Base-by-base conservation (phyloP, 2,329 filamentous ascomycete species). In the Aspergillus arachidicola region DNA sequence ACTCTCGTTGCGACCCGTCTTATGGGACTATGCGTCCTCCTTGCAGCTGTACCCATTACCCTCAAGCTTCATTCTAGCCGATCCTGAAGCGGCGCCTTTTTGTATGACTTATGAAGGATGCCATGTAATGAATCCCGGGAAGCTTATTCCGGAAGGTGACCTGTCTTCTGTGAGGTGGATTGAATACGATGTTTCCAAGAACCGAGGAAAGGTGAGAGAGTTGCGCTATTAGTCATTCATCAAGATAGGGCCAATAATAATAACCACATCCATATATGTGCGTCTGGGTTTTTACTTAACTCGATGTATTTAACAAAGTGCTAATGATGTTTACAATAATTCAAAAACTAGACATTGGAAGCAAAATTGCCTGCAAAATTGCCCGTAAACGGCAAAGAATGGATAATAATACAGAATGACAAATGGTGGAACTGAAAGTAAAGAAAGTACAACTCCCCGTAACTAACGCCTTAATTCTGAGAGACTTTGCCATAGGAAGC, bases 101-200 rank as follows among this genome's bases (percentile, higher is more conserved):
- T 91, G 90, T 59, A 83, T 97, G 67, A 96, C 92, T 16, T 98
- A 98, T 73, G 94, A 97, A 78, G 94, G 94, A 0, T 98, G 95
- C 73, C 92, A 95, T 80, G 94, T 97, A 38, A 89, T 99, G 86
- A 99, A 99, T 75, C 94, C 95, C 0, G 93, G 93, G 6, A 84
- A 86, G 56, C 78, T 99, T 57, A 84, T 96, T 28, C 88, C 92
- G 0, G 82, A 86, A 0, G 90, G 89, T 0, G 84, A 89, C 59
- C 86, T 87, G 66, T 88, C 89, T 4, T 86, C 89, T 7, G 91
- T 88, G 6, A 85, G 89, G 66, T 98, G 95, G 94, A 84, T 94
- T 1, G 95, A 98, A 80, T 98, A 94, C 80, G 91, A 91, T 77
- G 78, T 92, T 50, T 84, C 87, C 30, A 85, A 82, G 57, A 83